A percentile compares a stretch with the other conserved stretches of the same genome.
Conservation (phyloP, 306 rosid genomes). For the Prinsepia uniflora region DNA sequence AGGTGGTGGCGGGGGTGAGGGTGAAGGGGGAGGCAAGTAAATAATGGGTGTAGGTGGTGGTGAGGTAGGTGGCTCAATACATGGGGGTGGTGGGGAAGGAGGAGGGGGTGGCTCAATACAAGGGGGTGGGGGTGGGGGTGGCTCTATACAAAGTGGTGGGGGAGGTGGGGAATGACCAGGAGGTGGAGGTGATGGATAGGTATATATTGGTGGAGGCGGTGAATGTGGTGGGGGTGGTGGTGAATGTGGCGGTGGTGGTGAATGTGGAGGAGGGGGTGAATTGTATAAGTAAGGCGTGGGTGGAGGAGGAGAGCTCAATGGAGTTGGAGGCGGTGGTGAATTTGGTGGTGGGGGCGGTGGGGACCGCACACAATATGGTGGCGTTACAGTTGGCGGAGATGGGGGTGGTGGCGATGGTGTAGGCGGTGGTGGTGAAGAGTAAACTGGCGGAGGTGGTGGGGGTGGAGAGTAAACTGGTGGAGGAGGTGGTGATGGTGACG, state of each 20-base stretch:
- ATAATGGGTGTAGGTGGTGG: conserved; percentile 44
- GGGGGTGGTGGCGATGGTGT: conserved; percentile 38
- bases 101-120: conserved; percentile 69
- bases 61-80: conserved; percentile 52
- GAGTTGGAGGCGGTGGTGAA: conserved; percentile 35
- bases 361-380: conserved; percentile 31
- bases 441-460: conserved; percentile 30
- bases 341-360: conserved; percentile 47
- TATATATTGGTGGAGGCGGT: conserved; percentile 65
- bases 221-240: conserved; percentile 63
- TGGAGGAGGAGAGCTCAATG: conserved; percentile 34
- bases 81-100: conserved; percentile 68
- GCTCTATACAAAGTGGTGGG: conserved; percentile 53
- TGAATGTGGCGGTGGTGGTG: conserved; percentile 35
- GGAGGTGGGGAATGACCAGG: conserved; percentile 57
- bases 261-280: conserved; percentile 30
- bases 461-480: conserved; percentile 27
- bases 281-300: conserved; percentile 18
- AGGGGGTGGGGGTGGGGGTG: conserved; percentile 54
- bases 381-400: conserved; percentile 36
- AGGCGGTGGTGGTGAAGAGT: conserved; percentile 20
- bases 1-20: conserved; percentile 56
- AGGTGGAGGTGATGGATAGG: conserved; percentile 51
- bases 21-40: conserved; percentile 55
- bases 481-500: conserved; percentile 21